Conservation (phyloP, 306 rosid genomes). For the Vigna reflexopilosa region DNA sequence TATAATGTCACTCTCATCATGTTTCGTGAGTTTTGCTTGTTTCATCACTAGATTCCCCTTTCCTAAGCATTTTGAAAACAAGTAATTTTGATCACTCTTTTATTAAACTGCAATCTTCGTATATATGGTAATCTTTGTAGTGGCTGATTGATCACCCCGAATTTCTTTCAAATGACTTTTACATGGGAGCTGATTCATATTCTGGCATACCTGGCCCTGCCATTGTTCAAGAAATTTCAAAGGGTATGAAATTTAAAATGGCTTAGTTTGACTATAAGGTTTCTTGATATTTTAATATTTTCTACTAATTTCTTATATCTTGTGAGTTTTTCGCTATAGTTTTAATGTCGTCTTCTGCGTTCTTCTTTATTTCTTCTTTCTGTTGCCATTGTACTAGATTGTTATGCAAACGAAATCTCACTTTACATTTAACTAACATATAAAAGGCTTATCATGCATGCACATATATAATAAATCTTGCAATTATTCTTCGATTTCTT, state of each 20-base stretch:
- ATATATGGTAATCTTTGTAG: slow-evolving; percentile 45
- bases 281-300: too few relatives aligned
- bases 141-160: slow-evolving; percentile 73
- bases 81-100: too few relatives aligned
- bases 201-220: slow-evolving; percentile 67
- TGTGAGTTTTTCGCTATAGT: too few relatives aligned
- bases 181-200: slow-evolving; percentile 77
- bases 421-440: neutral
- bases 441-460: neutral
- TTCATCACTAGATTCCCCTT: too few relatives aligned
- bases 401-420: neutral
- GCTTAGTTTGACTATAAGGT: neutral
- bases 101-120: slow-evolving; percentile 7
- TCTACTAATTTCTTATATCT: too few relatives aligned
- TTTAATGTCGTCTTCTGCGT: too few relatives aligned
- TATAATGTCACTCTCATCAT: too few relatives aligned
- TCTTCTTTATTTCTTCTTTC: too few relatives aligned
- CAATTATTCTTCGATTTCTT: slow-evolving; percentile 11
- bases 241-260: slow-evolving; percentile 45
- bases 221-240: slow-evolving; percentile 59
- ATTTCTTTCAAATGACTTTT: slow-evolving; percentile 60
- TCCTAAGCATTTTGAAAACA: too few relatives aligned
- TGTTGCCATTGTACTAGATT: too few relatives aligned
- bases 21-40: too few relatives aligned
- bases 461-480: neutral